Evolutionary conservation across 2,329 filamentous ascomycete genomes (phyloP), one percentile per base, ranked within the genome.

Genomic region (Piedraia hortae): DNA sequence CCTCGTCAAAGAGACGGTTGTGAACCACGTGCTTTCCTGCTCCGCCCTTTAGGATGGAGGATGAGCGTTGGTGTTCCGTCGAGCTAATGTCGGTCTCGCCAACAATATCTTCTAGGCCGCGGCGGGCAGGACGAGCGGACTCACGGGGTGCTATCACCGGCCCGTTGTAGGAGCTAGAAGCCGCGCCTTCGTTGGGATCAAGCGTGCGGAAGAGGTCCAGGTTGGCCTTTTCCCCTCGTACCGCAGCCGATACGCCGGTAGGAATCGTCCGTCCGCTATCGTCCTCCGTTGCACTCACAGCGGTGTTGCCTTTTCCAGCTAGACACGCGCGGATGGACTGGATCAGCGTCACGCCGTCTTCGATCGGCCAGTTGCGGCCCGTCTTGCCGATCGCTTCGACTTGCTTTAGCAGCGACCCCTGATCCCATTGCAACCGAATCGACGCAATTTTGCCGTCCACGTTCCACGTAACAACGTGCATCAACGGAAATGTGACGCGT

Each of bases 361-460:
- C 64, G 41, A 97, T 88, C 24, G 85, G 85, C 85, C 85, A 97
- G 48, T 85, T 89, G 44, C 71, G 73, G 25, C 74, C 75, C 24
- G 71, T 69, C 41, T 68, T 70, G 37, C 85, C 82, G 45, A 97
- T 93, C 25, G 91, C 67, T 30, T 91, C 80, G 31, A 91, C 60
- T 45, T 89, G 71, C 51, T 85, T 93, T 33, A 97, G 61, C 18
- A 97, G 61, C 24, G 77, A 71, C 28, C 68, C 80, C 47, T 97
- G 85, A 44, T 97, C 85, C 85, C 85, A 97, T 44, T 71, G 75
- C 34, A 82, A 63, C 34, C 82, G 73, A 31, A 93, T 73, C 44
- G 85, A 75, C 27, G 59, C 46, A 41, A 97, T 91, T 50, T 75
- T 78, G 43, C 65, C 62, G 20, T 69, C 47, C 32, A 47, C 42